Evolutionary conservation across 768 basidiomycete species (phyloP).

Genomic region (Pleurotus tuber-regium): DNA sequence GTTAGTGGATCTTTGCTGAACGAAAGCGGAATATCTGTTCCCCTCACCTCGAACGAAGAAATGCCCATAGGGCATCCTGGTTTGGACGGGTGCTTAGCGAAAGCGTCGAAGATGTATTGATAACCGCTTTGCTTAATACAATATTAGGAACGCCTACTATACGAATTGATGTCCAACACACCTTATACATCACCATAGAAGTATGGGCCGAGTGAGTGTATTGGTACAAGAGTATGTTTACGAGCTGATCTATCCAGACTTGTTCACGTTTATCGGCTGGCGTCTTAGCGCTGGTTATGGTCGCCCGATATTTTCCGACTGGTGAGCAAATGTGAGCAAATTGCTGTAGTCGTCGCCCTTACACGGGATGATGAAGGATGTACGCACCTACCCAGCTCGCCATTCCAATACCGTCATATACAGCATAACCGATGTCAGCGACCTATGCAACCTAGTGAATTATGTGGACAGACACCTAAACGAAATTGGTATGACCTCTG

Average conservation of each 20-base stretch:
- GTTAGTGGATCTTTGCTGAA: neutral
- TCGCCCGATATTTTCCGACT: constrained; percentile 4
- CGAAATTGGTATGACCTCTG: neutral
- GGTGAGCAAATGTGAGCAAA: neutral
- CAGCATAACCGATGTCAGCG: constrained; percentile 1
- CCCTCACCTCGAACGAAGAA: constrained; percentile 2
- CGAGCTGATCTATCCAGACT: constrained; percentile 7
- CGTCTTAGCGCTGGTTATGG: neutral
- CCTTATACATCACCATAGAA: constrained; percentile 8
- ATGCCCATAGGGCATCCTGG: constrained; percentile 5
- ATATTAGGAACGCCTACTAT: neutral
- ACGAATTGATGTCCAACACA: neutral
- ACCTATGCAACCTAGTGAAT: neutral
- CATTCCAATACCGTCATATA: constrained; percentile 4
- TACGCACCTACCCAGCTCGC: constrained; percentile 1
- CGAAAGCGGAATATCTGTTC: too few species aligned
- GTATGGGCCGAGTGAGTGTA: constrained; percentile 7
- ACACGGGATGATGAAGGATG: neutral
- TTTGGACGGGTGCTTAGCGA: neutral
- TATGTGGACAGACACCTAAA: neutral
- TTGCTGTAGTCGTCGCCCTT: too few species aligned
- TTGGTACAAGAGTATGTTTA: constrained; percentile 7
- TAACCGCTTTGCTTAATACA: constrained; percentile 1
- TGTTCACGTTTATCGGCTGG: constrained; percentile 1
- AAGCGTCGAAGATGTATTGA: constrained; percentile 1